Conservation (phyloP, 352 stramenopile species). For the Phytophthora tubulina region DNA sequence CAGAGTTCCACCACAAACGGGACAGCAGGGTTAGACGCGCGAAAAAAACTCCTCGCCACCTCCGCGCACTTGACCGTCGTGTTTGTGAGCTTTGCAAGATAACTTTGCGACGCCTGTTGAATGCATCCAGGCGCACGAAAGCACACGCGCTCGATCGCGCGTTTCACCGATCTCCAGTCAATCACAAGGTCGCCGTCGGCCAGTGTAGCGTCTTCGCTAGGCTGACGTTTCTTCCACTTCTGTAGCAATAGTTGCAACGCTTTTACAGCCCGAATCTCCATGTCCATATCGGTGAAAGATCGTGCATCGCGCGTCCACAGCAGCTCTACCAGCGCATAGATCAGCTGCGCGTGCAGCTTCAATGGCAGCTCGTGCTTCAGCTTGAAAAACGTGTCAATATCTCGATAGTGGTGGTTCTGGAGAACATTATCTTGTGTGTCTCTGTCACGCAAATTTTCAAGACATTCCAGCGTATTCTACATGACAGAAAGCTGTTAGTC, state of each 20-base stretch:
- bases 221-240: conserved; percentile 61
- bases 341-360: conserved; percentile 52
- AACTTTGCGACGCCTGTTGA: conserved; percentile 51
- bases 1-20: conserved; percentile 63
- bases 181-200: conserved; percentile 44
- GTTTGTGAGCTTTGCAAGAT: conserved; percentile 47
- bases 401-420: conserved; percentile 71
- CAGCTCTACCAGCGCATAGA: conserved; percentile 56
- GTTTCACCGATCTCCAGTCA: conserved; percentile 57
- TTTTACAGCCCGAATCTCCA: conserved; percentile 57
- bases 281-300: conserved; percentile 59
- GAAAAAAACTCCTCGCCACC: conserved; percentile 61
- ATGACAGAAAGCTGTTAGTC: not conserved
- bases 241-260: conserved; percentile 55
- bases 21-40: conserved; percentile 26
- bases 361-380: conserved; percentile 70
- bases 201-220: not conserved
- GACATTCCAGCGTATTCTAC: conserved; percentile 50
- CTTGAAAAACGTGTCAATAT: conserved; percentile 65
- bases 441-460: conserved; percentile 42
- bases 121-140: conserved; percentile 51
- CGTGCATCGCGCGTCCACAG: conserved; percentile 55
- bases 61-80: conserved; percentile 62
- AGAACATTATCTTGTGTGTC: conserved; percentile 24
- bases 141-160: conserved; percentile 59